These are phyloP conservation scores for Nephromyces sp. DNA, from an alignment of 169 alveolate species.

Conservation along the genomic window DNA sequence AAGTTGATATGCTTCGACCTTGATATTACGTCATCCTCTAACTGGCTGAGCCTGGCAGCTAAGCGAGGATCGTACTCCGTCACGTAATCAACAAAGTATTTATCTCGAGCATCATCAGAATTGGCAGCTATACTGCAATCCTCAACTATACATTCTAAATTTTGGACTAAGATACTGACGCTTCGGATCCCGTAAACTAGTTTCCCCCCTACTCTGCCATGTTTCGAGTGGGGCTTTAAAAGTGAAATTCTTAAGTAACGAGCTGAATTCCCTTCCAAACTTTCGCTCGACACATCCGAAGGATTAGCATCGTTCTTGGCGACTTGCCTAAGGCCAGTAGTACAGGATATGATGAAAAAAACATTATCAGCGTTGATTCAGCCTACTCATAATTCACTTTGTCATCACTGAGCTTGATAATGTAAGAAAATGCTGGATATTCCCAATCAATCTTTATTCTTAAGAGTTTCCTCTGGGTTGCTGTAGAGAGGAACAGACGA, in stretches of 20 bases:
- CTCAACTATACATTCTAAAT: conserved; percentile 59
- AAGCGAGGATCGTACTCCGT: conserved; percentile 58
- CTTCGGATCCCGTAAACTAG: conserved; percentile 74
- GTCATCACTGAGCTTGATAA: conserved; percentile 60
- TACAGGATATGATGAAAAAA: not conserved
- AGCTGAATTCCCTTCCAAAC: conserved; percentile 51
- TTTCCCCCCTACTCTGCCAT: conserved; percentile 66
- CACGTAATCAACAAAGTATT: conserved; percentile 68
- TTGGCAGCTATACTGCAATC: conserved; percentile 79
- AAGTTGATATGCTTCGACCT: conserved; percentile 54
- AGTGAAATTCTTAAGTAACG: conserved; percentile 58
- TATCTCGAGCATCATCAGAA: conserved; percentile 75
- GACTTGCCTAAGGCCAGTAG: not conserved
- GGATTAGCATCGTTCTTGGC: conserved; percentile 54
- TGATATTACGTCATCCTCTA: conserved; percentile 64
- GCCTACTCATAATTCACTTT: conserved; percentile 46
- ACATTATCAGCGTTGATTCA: not conserved
- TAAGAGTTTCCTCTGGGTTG: conserved; percentile 2
- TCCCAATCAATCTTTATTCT: conserved; percentile 70
- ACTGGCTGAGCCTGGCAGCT: conserved; percentile 53
- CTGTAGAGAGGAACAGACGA: not conserved
- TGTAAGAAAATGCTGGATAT: conserved; percentile 70
- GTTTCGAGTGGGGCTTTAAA: conserved; percentile 69
- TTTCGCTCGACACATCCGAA: conserved; percentile 52
- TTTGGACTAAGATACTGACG: conserved; percentile 62